phyloP scores from a whole-genome alignment of 345 rosid species.

The Ceriops zippeliana region DNA sequence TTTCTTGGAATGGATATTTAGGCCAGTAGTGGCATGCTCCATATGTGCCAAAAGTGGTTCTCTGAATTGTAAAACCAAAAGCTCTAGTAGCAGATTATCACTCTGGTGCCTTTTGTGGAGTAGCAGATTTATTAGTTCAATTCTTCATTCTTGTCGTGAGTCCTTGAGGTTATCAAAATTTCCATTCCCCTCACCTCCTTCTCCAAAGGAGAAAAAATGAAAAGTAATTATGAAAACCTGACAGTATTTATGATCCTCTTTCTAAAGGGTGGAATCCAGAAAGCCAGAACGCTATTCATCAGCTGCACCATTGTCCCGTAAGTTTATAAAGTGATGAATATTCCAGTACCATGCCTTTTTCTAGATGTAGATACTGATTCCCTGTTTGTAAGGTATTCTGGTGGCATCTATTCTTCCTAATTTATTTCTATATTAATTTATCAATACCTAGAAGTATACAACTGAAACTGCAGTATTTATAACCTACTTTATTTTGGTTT shows the following conservation, averaged over 20 bases:
- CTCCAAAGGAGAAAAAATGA: no score
- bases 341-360: neutral
- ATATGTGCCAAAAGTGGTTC: neutral
- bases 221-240: slow-evolving; percentile 13
- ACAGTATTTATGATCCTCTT: slow-evolving; percentile 22
- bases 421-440: slow-evolving; percentile 1
- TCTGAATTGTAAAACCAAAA: neutral
- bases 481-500: slow-evolving; percentile 3
- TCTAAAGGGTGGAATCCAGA: slow-evolving; percentile 85
- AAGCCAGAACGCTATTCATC: slow-evolving; percentile 97
- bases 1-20: neutral
- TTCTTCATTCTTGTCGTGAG: slow-evolving; percentile 1
- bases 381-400: no score
- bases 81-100: neutral
- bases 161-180: neutral
- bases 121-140: slow-evolving; percentile 1
- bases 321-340: slow-evolving; percentile 21
- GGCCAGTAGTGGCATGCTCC: neutral
- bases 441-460: neutral
- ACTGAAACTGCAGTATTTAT: neutral
- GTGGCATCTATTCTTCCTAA: neutral
- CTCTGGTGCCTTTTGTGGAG: neutral
- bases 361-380: neutral
- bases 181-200: no score
- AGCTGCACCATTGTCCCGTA: slow-evolving; percentile 93